Conservation (phyloP, 108 stramenopile genomes). For the Nannochloropsis granulata region DNA sequence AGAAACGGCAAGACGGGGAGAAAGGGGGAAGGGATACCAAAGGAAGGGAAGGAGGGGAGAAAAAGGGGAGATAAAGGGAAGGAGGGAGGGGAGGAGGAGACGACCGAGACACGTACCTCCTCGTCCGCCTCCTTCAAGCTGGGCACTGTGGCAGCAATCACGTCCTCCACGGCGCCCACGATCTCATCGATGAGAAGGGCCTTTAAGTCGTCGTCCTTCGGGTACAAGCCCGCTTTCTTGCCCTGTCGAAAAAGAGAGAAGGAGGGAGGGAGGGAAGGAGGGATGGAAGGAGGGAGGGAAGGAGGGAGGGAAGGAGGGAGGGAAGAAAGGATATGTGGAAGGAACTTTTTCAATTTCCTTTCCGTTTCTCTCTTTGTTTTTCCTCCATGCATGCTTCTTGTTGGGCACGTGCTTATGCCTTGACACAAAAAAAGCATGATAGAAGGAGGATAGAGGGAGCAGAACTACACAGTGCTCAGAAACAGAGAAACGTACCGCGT, state of each 20-base stretch:
- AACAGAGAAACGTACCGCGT: background rate
- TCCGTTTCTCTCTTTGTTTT: background rate
- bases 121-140: too few relatives aligned
- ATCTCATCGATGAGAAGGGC: background rate
- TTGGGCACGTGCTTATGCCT: background rate
- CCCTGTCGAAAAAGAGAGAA: background rate
- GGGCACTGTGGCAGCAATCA: background rate
- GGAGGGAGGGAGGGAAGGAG: background rate
- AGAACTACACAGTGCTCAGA: too few relatives aligned
- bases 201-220: background rate
- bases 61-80: too few relatives aligned
- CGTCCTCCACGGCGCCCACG: background rate
- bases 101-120: too few relatives aligned
- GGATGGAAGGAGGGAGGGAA: background rate
- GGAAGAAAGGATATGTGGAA: background rate
- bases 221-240: background rate
- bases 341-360: background rate
- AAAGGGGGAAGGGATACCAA: too few relatives aligned
- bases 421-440: background rate
- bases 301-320: background rate
- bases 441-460: too few relatives aligned
- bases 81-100: too few relatives aligned
- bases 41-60: too few relatives aligned
- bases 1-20: too few relatives aligned
- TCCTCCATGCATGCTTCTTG: background rate